A percentile compares a stretch with the other conserved stretches of the same genome.
Conservation (phyloP, 345 rosid genomes). For the Bruguiera parviflora region DNA sequence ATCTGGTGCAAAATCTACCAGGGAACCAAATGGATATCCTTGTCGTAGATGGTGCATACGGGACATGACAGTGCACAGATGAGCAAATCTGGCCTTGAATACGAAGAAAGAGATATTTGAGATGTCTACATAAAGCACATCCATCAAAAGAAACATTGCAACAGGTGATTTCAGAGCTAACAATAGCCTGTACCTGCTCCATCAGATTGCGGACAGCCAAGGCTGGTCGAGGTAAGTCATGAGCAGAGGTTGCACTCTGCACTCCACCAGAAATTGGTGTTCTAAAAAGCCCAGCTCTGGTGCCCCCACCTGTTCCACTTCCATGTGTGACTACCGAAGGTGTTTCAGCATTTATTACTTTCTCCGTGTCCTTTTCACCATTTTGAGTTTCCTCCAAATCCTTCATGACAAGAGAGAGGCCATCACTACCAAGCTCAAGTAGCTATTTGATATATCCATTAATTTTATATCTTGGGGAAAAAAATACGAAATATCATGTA, state of each 20-base stretch:
- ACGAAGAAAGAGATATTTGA: slow-evolving; percentile 15
- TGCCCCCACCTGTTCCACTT: slow-evolving; percentile 56
- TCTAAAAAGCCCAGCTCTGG: slow-evolving; percentile 85
- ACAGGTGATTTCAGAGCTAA: slow-evolving; percentile 11
- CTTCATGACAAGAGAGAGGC: slow-evolving; percentile 50
- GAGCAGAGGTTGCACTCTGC: slow-evolving; percentile 95
- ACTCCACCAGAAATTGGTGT: slow-evolving; percentile 99
- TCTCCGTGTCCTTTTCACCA: slow-evolving; percentile 37
- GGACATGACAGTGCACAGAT: slow-evolving; percentile 95
- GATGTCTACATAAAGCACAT: neutral
- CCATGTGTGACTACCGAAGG: slow-evolving; percentile 46
- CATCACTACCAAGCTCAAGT: slow-evolving; percentile 33
- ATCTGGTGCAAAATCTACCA: slow-evolving; percentile 97
- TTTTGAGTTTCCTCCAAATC: slow-evolving; percentile 29
- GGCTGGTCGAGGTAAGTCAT: slow-evolving; percentile 89
- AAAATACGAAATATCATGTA: slow-evolving; percentile 20
- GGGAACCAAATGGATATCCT: slow-evolving; percentile 95
- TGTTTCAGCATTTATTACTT: slow-evolving; percentile 43
- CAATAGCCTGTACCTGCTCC: slow-evolving; percentile 66
- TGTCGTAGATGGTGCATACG: slow-evolving; percentile 94
- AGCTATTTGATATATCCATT: slow-evolving; percentile 28
- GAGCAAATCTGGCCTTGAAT: slow-evolving; percentile 93
- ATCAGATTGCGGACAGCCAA: slow-evolving; percentile 94
- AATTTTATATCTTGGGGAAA: slow-evolving; percentile 15
- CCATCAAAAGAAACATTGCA: neutral